Evolutionary conservation across 192 early-diverging fungal genomes (phyloP).

Genomic region (Gamsiella multidivaricata): DNA sequence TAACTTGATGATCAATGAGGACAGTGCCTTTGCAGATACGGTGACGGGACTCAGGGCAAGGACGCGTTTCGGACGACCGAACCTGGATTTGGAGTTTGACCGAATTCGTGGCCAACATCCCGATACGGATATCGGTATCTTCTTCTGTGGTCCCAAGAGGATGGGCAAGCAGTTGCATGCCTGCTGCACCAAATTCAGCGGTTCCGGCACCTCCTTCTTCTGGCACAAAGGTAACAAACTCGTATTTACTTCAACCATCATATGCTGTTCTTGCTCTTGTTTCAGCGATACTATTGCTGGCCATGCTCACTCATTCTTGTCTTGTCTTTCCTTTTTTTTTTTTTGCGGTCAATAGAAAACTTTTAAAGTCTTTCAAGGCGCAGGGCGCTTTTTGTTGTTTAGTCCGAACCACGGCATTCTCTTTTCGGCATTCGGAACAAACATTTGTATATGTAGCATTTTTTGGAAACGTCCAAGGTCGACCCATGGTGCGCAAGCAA

Average conservation of each 20-base stretch:
- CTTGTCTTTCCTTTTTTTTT: no score
- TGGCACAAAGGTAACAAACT: slow-evolving; percentile 47
- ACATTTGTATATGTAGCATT: no score
- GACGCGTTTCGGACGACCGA: slow-evolving; percentile 62
- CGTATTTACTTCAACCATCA: neutral
- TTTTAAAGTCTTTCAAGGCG: slow-evolving; percentile 12
- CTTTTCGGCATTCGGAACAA: neutral
- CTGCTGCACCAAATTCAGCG: slow-evolving; percentile 55
- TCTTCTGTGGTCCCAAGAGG: slow-evolving; percentile 82
- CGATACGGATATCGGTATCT: slow-evolving; percentile 76
- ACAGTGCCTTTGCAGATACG: slow-evolving; percentile 57
- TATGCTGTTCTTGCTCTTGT: neutral
- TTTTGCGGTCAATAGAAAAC: slow-evolving; percentile 44
- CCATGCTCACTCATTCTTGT: no score
- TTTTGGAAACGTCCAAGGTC: neutral
- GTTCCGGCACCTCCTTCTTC: slow-evolving; percentile 39
- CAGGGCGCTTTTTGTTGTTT: no score
- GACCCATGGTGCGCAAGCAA: neutral
- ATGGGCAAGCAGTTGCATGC: slow-evolving; percentile 58
- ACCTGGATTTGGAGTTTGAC: slow-evolving; percentile 59
- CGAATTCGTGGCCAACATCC: slow-evolving; percentile 56
- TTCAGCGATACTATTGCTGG: no score
- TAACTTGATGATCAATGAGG: slow-evolving; percentile 68
- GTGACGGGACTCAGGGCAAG: slow-evolving; percentile 59
- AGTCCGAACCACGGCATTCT: neutral